A percentile compares a stretch with the other conserved stretches of the same genome.
Conservation (phyloP, 345 rosid genomes). For the Bruguiera parviflora region DNA sequence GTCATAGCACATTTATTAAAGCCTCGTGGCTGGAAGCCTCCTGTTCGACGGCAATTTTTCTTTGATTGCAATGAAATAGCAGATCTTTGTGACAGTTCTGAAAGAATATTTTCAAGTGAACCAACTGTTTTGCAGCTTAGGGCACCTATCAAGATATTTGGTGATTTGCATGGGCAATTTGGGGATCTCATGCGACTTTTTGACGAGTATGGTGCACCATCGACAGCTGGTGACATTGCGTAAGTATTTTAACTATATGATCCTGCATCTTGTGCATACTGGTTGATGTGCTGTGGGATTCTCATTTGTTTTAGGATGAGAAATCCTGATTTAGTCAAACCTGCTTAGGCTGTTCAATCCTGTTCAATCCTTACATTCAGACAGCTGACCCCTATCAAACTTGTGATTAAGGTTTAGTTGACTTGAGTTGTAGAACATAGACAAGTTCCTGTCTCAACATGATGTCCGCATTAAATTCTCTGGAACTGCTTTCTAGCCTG, state of each 20-base stretch:
- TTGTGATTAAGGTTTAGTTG: too few relatives aligned
- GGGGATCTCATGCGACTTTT: conserved; percentile 99
- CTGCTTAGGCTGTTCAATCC: background rate
- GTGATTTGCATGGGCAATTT: conserved; percentile 98
- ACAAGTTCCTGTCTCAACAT: too few relatives aligned
- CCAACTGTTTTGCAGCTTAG: conserved; percentile 84
- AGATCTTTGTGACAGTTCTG: conserved; percentile 87
- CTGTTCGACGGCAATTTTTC: conserved; percentile 90
- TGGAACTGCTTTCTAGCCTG: too few relatives aligned
- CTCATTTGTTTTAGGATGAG: background rate
- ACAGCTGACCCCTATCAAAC: too few relatives aligned
- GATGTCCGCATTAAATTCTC: too few relatives aligned
- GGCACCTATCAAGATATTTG: conserved; percentile 93
- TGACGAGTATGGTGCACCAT: conserved; percentile 97
- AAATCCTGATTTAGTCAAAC: background rate
- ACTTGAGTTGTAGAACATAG: too few relatives aligned
- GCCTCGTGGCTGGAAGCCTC: conserved; percentile 99
- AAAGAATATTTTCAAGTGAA: conserved; percentile 75
- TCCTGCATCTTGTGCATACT: background rate
- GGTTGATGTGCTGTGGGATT: conserved; percentile 6
- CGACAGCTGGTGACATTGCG: conserved; percentile 99
- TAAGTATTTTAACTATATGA: conserved; percentile 37
- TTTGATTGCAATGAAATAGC: conserved; percentile 96
- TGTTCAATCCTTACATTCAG: background rate
- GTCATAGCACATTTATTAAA: conserved; percentile 82